Conservation (phyloP, 305 asterid species). For the Solanum aculeatissimum region DNA sequence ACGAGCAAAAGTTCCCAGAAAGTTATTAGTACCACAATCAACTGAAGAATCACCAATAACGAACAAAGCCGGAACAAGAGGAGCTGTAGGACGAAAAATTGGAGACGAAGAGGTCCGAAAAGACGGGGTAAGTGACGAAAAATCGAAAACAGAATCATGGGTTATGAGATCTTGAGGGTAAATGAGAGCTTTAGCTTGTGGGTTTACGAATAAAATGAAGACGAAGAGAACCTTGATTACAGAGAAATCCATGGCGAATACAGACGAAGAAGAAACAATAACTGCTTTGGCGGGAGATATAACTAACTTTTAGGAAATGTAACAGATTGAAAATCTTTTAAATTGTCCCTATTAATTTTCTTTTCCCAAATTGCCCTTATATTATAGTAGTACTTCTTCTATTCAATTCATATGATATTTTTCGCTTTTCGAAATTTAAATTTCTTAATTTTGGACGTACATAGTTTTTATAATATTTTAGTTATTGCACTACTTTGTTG, state of each 20-base stretch:
- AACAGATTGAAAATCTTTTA: not conserved
- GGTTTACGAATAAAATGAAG: not conserved
- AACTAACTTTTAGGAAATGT: not conserved
- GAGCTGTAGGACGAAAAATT: not conserved
- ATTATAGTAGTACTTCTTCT: not conserved
- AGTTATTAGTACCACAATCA: conserved; percentile 88
- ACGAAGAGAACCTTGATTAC: not conserved
- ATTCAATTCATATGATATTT: too few species aligned
- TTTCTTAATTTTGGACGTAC: too few species aligned
- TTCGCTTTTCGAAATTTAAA: too few species aligned
- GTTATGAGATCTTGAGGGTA: not conserved
- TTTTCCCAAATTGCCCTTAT: not conserved
- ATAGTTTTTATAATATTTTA: too few species aligned
- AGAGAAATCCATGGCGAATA: not conserved
- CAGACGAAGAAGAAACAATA: not conserved
- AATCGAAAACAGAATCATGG: not conserved
- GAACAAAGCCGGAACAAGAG: conserved; percentile 67
- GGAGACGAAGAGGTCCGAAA: conserved; percentile 4
- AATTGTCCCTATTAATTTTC: not conserved
- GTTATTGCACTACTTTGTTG: too few species aligned
- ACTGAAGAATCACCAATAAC: conserved; percentile 93
- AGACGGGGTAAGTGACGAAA: conserved; percentile 16
- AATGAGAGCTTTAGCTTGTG: not conserved
- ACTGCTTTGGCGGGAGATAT: not conserved
- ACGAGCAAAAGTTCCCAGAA: conserved; percentile 81